Conservation (phyloP, 768 basidiomycete genomes). For the Hygrocybe coccinea region DNA sequence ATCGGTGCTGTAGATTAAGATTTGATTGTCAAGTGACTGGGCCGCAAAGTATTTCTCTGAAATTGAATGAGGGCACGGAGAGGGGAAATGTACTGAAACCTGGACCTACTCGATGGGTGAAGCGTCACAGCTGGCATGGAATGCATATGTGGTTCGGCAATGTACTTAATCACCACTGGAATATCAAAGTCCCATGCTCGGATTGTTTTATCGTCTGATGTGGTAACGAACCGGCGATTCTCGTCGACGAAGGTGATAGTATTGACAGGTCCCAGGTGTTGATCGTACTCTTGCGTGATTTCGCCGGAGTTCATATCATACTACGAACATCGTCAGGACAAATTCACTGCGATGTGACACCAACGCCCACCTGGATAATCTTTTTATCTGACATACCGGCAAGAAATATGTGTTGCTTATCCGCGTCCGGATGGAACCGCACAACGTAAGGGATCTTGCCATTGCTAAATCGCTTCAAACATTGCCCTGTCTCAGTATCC, state of each 20-base stretch:
- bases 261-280: constrained; percentile 96
- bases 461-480: constrained; percentile 93
- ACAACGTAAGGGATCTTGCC: constrained; percentile 97
- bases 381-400: constrained; percentile 99
- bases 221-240: constrained; percentile 94
- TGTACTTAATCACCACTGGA: constrained; percentile 98
- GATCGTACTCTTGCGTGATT: constrained; percentile 97
- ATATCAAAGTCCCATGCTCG: constrained; percentile 99
- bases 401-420: constrained; percentile 93
- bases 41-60: constrained; percentile 93
- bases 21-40: constrained; percentile 97
- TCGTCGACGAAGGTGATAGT: constrained; percentile 99
- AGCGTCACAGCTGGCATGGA: constrained; percentile 98
- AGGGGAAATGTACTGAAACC: neutral
- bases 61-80: constrained; percentile 5
- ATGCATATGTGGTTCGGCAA: constrained; percentile 99
- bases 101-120: constrained; percentile 83
- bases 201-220: constrained; percentile 98
- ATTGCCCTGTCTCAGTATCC: constrained; percentile 99
- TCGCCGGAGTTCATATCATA: constrained; percentile 95
- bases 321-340: constrained; percentile 39
- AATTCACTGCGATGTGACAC: neutral
- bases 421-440: constrained; percentile 91
- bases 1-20: constrained; percentile 94
- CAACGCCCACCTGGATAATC: constrained; percentile 79